Conservation (phyloP, 2,329 filamentous ascomycete genomes). For the Grosmannia penicillata region DNA sequence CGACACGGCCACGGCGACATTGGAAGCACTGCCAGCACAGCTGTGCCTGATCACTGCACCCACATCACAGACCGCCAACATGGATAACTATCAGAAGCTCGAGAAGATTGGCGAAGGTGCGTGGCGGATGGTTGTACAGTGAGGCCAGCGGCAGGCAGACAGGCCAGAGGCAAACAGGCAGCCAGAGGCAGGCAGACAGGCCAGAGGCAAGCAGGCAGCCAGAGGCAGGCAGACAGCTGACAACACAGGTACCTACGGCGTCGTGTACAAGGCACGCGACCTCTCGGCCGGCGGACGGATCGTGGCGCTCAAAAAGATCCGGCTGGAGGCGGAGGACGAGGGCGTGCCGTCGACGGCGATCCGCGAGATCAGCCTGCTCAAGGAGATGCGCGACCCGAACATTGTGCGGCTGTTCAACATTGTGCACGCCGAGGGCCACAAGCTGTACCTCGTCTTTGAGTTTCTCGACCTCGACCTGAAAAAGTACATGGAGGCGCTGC, state of each 20-base stretch:
- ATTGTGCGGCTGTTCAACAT: conserved; percentile 79
- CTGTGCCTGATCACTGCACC: neutral
- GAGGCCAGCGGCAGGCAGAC: no score
- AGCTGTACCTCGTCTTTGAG: conserved; percentile 80
- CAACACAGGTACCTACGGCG: conserved; percentile 64
- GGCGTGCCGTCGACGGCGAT: conserved; percentile 82
- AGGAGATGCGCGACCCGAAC: conserved; percentile 82
- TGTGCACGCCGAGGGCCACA: conserved; percentile 81
- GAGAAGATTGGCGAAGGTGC: conserved; percentile 85
- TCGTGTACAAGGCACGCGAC: conserved; percentile 82
- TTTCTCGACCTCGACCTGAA: conserved; percentile 80
- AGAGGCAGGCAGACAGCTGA: no score
- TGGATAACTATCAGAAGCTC: conserved; percentile 89
- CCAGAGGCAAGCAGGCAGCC: neutral
- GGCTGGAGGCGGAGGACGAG: conserved; percentile 82
- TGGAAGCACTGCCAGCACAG: no score
- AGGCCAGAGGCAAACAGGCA: neutral
- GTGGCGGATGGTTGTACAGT: no score
- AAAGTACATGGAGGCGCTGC: conserved; percentile 86
- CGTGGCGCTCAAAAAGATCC: conserved; percentile 84
- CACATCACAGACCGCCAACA: conserved; percentile 18
- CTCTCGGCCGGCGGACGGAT: conserved; percentile 64
- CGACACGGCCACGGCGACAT: no score
- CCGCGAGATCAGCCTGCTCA: conserved; percentile 78
- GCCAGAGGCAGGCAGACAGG: neutral